These are phyloP conservation scores for Dendrobium catenatum DNA, from an alignment of 106 monocot species.

Conservation along the genomic window DNA sequence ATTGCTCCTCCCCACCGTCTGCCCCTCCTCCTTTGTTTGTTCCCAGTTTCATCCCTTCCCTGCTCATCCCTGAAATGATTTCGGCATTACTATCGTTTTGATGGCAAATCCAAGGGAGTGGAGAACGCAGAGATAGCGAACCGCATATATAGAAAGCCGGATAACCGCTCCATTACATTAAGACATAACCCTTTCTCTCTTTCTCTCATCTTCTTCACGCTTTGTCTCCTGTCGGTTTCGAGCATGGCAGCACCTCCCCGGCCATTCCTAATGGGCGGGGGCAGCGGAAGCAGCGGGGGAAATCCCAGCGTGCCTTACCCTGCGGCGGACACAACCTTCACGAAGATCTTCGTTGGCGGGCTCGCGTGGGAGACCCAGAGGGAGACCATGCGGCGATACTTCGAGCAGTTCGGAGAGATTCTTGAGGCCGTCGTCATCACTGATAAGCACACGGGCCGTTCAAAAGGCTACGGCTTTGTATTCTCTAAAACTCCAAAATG, in stretches of 20 bases:
- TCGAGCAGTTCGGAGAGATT: constrained; percentile 55
- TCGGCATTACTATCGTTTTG: not conserved
- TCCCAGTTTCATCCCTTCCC: not conserved
- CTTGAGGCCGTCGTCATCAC: constrained; percentile 52
- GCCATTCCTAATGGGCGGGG: constrained; percentile 1
- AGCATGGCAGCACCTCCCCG: constrained; percentile 7
- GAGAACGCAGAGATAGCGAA: constrained; percentile 3
- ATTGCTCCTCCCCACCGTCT: not conserved
- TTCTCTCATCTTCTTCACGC: not conserved
- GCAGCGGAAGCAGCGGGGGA: not conserved
- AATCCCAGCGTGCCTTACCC: not conserved
- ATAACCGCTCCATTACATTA: not conserved
- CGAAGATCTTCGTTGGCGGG: constrained; percentile 49
- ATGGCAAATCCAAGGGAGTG: not conserved
- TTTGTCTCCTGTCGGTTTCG: not conserved
- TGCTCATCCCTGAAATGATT: not conserved
- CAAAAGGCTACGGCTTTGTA: constrained; percentile 54
- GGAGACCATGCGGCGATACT: constrained; percentile 37
- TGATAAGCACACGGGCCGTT: constrained; percentile 39
- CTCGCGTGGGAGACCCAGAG: constrained; percentile 47
- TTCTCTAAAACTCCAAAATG: not conserved
- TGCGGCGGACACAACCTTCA: constrained; percentile 23
- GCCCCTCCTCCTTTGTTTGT: not conserved
- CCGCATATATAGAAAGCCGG: not conserved
- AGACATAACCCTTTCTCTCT: not conserved